These are phyloP conservation scores for Coniophora puteana DNA, from an alignment of 1,284 basidiomycete species.

Conservation along the genomic window DNA sequence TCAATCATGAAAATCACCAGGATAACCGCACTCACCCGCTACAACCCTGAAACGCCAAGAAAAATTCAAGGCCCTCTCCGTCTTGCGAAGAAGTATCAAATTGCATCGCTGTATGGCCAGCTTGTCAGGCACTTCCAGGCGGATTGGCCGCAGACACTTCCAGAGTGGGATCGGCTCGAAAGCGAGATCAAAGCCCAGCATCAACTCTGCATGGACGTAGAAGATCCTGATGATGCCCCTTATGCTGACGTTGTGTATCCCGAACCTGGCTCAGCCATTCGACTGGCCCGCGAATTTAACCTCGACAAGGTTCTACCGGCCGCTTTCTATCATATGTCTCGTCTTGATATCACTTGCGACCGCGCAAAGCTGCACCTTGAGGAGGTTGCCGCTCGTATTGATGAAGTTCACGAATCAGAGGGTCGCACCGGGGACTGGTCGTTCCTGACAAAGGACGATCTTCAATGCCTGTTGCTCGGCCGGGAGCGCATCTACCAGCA, in stretches of 20 bases:
- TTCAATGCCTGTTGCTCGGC: no score
- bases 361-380: no score
- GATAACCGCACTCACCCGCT: not conserved
- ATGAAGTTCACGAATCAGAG: no score
- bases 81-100: not conserved
- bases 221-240: no score
- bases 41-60: not conserved
- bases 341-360: no score
- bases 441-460: no score
- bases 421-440: no score
- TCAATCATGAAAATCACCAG: not conserved
- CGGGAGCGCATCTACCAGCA: no score
- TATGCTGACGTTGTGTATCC: no score
- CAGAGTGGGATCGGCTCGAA: not conserved
- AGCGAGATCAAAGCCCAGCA: no score
- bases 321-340: constrained; percentile 11
- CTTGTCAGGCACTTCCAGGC: not conserved
- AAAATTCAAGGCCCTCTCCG: not conserved
- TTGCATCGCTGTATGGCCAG: not conserved
- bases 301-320: constrained; percentile 9
- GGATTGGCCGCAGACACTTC: not conserved
- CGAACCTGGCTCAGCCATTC: constrained; percentile 8
- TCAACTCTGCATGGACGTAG: no score
- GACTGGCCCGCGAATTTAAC: constrained; percentile 9
- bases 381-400: no score